phyloP scores from a whole-genome alignment of 805 yeast species.

The Starmerella tilneyi region DNA sequence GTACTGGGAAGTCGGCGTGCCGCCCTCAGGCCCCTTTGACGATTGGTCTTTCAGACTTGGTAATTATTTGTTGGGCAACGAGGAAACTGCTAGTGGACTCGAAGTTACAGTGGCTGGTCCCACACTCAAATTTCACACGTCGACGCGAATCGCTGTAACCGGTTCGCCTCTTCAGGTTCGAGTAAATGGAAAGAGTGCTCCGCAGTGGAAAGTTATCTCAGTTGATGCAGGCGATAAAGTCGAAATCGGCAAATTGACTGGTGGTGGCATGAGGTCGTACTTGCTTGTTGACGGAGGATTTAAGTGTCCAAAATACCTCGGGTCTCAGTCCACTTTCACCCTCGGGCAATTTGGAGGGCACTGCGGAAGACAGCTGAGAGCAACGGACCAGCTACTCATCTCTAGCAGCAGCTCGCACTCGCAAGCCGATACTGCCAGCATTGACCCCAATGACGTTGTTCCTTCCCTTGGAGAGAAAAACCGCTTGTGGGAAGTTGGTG shows the following conservation, averaged over 20 bases:
- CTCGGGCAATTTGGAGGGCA: conserved; percentile 83
- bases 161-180: conserved; percentile 65
- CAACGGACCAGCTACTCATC: conserved; percentile 81
- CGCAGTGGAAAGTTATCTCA: not conserved
- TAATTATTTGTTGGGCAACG: conserved; percentile 81
- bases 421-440: no score
- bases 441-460: not conserved
- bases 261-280: conserved; percentile 77
- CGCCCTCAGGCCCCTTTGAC: conserved; percentile 98
- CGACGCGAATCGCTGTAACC: conserved; percentile 63
- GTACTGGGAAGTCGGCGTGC: conserved; percentile 82
- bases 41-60: conserved; percentile 78
- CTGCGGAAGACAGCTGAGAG: conserved; percentile 79
- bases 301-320: conserved; percentile 86
- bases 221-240: conserved; percentile 65
- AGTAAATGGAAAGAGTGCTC: not conserved
- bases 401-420: conserved; percentile 38
- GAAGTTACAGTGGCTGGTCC: conserved; percentile 86
- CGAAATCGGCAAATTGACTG: conserved; percentile 57
- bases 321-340: conserved; percentile 90
- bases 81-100: conserved; percentile 69
- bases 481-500: conserved; percentile 68
- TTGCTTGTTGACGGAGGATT: conserved; percentile 83
- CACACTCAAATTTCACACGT: conserved; percentile 67
- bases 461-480: not conserved